phyloP scores from a whole-genome alignment of 139 green algal genomes.

The Chlorokybus atmophyticus region DNA sequence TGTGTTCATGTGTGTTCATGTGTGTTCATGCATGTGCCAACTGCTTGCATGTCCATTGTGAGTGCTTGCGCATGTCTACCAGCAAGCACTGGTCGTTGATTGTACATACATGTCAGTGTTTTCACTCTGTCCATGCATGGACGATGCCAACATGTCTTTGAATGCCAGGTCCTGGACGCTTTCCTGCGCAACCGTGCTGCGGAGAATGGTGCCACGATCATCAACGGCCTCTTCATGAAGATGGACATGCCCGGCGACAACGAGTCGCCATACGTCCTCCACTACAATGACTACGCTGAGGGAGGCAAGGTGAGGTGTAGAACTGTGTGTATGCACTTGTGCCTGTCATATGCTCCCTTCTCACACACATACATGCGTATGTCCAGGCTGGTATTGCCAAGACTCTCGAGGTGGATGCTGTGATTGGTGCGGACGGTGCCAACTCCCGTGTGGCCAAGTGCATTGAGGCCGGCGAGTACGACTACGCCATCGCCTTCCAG shows the following conservation, averaged over 20 bases:
- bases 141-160: too few species aligned
- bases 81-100: too few species aligned
- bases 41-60: too few species aligned
- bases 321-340: too few species aligned
- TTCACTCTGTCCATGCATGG: too few species aligned
- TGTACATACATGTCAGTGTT: too few species aligned
- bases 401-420: conserved; percentile 82
- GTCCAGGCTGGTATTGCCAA: conserved; percentile 68
- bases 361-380: too few species aligned
- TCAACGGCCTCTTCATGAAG: conserved; percentile 89
- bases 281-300: conserved; percentile 85
- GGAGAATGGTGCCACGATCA: conserved; percentile 65
- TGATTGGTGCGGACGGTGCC: conserved; percentile 94
- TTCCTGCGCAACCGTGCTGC: conserved; percentile 86
- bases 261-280: conserved; percentile 57
- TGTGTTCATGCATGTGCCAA: too few species aligned
- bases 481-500: conserved; percentile 99
- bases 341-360: too few species aligned
- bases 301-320: conserved; percentile 1
- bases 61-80: too few species aligned
- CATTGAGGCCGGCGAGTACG: conserved; percentile 95
- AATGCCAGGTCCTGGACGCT: conserved; percentile 74
- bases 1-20: too few species aligned
- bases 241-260: conserved; percentile 46
- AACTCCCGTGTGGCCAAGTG: conserved; percentile 96